Conservation (phyloP, 148 eudicot species). For the Spergularia marina region DNA sequence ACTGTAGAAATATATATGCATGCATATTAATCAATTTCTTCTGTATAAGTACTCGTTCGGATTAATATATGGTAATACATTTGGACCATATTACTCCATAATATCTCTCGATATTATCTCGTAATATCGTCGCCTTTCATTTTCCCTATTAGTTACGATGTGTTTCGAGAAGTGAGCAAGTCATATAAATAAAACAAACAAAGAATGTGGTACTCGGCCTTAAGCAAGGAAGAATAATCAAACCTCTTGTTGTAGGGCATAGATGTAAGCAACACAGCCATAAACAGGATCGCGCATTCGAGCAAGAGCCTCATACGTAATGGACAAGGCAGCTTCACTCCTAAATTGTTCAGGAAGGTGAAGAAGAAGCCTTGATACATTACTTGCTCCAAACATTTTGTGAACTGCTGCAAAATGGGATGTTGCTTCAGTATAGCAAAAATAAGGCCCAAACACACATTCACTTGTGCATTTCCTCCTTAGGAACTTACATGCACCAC, state of each 20-base stretch:
- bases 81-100: too few species aligned
- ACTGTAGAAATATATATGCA: too few species aligned
- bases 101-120: too few species aligned
- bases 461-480: conserved; percentile 68
- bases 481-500: conserved; percentile 91
- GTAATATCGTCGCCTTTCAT: too few species aligned
- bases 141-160: too few species aligned
- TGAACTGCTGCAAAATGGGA: conserved; percentile 69
- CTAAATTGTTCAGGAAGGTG: conserved; percentile 54
- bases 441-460: conserved; percentile 75
- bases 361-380: conserved; percentile 55
- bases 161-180: too few species aligned
- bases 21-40: too few species aligned
- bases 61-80: too few species aligned
- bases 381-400: conserved; percentile 87
- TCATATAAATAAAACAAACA: too few species aligned
- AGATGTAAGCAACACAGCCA: conserved; percentile 73
- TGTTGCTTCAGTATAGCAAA: conserved; percentile 58
- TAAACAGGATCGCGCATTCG: conserved; percentile 72
- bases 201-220: too few species aligned
- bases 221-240: neutral
- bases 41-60: too few species aligned
- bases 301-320: conserved; percentile 73
- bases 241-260: conserved; percentile 82
- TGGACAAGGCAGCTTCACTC: conserved; percentile 57